Percentiles rank a stretch among this genome's conserved stretches.
Evolutionary conservation across 257 asterid species (phyloP).

Genomic region (Leonotis leonurus): DNA sequence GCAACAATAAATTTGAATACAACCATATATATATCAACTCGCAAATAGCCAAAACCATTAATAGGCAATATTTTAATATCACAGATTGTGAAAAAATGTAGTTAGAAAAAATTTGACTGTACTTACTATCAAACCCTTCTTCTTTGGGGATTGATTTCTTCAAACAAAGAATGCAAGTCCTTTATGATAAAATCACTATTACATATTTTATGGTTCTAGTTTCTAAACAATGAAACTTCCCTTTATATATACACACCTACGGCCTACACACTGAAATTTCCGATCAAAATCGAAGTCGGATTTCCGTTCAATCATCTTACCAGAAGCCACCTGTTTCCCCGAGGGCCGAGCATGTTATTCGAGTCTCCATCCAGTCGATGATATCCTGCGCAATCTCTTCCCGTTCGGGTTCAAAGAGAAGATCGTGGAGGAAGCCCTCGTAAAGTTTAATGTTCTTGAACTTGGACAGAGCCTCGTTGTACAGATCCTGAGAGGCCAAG

Average conservation of each 20-base stretch:
- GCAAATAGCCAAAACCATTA: too few species aligned
- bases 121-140: too few species aligned
- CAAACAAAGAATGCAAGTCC: not conserved
- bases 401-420: conserved; percentile 90
- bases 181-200: not conserved
- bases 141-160: too few species aligned
- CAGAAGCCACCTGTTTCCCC: conserved; percentile 20
- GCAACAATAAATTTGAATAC: too few species aligned
- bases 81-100: not conserved
- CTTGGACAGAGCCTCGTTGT: conserved; percentile 73
- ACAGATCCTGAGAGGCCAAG: conserved; percentile 84
- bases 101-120: too few species aligned
- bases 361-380: conserved; percentile 86
- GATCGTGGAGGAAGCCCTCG: conserved; percentile 90
- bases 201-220: not conserved
- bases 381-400: conserved; percentile 89
- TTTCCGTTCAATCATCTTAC: conserved; percentile 9
- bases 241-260: conserved; percentile 5
- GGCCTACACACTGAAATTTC: not conserved
- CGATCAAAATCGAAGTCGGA: conserved; percentile 11
- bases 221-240: conserved; percentile 9
- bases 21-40: too few species aligned
- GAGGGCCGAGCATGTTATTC: conserved; percentile 27
- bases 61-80: too few species aligned
- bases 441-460: conserved; percentile 86